Conservation (phyloP, 192 early-diverging fungal species). For the Pilaira anomala region DNA sequence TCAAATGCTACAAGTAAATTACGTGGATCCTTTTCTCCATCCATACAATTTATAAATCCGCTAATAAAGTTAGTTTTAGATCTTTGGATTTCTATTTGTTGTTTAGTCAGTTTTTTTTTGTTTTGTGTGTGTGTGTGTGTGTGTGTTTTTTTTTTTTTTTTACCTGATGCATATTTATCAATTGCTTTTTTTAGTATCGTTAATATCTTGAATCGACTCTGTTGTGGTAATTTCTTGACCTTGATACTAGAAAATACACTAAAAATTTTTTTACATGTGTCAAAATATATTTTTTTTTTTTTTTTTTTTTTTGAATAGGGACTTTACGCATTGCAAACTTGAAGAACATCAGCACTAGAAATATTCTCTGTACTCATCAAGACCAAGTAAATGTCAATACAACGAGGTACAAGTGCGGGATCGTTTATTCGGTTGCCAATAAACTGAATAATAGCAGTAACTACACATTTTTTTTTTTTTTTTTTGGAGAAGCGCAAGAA, state of each 20-base stretch:
- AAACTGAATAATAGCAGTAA: constrained; percentile 10
- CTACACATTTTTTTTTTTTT: too few species aligned
- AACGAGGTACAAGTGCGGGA: not conserved
- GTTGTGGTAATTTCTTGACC: constrained; percentile 85
- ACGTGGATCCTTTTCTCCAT: constrained; percentile 99
- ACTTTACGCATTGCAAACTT: constrained; percentile 3
- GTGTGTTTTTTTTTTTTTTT: not conserved
- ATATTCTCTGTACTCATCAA: constrained; percentile 2
- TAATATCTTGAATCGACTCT: constrained; percentile 69
- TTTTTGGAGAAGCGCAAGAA: too few species aligned
- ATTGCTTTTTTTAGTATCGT: constrained; percentile 64
- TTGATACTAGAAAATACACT: constrained; percentile 78
- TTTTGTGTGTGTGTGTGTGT: not conserved
- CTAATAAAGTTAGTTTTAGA: constrained; percentile 68
- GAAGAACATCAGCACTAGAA: not conserved
- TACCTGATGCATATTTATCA: constrained; percentile 52
- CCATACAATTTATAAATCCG: constrained; percentile 83
- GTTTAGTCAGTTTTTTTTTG: not conserved
- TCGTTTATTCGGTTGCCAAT: constrained; percentile 1
- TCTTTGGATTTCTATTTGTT: constrained; percentile 45
- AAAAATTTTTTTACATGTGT: not conserved
- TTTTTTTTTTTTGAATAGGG: not conserved
- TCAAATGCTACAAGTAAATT: constrained; percentile 88
- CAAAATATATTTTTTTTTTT: not conserved
- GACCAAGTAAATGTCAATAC: constrained; percentile 3